Base-by-base conservation (phyloP, 768 basidiomycete genomes). In the Coprinellus aureogranulatus region DNA sequence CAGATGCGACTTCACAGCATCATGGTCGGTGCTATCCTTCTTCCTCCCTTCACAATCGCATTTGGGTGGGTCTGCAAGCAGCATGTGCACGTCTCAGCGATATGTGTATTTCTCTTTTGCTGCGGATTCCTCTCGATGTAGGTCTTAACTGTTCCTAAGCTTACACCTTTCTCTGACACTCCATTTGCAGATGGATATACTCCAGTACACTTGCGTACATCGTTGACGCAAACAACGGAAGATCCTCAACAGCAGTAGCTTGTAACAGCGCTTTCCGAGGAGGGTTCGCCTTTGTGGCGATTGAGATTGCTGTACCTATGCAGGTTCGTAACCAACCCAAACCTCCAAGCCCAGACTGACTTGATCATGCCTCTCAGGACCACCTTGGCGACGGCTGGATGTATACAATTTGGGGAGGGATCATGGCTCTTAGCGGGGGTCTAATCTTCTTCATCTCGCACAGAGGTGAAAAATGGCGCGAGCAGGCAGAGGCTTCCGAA, bases 221-320 rank as follows among this genome's bases (percentile, higher is more conserved):
- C 31, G 91, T 94, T 16, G 93, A 97, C 63, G 84, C 91, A 4
- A 97, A 95, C 67, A 76, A 78, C 6, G 94, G 93, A 8, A 81
- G 89, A 26, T 90, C 90, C 2, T 84, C 88, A 4, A 83, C 83
- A 2, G 91, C 89, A 1, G 82, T 85, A 6, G 91, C 92, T 0
- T 73, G 80, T 28, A 95, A 95, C 68, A 89, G 88, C 56, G 81
- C 81, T 28, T 89, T 89, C 69, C 81, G 93, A 49, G 91, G 93
- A 0, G 44, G 79, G 3, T 72, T 80, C 16, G 92, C 87, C 2
- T 89, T 89, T 67, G 65, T 89, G 16, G 82, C 84, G 1, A 83
- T 83, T 1, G 89, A 94, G 68, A 74, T 88, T 5, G 88, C 88
- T 0, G 83, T 89, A 0, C 90, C 90, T 0, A 74, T 94, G 16